Percentiles rank a stretch among this genome's conserved stretches.
phyloP scores from a whole-genome alignment of 306 rosid species.

The Casuarina glauca region DNA sequence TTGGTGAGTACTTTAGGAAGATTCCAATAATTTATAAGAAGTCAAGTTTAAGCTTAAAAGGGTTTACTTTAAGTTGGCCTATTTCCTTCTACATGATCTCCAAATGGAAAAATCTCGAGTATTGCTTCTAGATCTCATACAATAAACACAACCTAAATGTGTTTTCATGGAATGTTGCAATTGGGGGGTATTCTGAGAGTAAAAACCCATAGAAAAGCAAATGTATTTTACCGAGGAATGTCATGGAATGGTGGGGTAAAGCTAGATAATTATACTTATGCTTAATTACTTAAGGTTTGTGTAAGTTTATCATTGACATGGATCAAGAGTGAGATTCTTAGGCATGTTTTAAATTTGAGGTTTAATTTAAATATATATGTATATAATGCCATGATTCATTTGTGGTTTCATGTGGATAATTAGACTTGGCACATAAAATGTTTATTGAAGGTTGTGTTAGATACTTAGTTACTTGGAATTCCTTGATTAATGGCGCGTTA shows the following conservation, averaged over 20 bases:
- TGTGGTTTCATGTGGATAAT: constrained; percentile 59
- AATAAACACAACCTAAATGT: constrained; percentile 35
- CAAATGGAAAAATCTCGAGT: constrained; percentile 44
- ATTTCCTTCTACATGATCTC: constrained; percentile 76
- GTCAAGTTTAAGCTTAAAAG: no score
- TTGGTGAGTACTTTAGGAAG: no score
- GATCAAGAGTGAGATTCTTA: constrained; percentile 52
- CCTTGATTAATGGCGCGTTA: constrained; percentile 67
- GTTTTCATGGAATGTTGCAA: constrained; percentile 74
- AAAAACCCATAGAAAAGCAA: constrained; percentile 43
- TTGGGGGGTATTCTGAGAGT: constrained; percentile 64
- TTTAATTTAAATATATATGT: constrained; percentile 58
- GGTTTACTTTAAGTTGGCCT: constrained; percentile 66
- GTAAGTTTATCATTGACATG: constrained; percentile 41
- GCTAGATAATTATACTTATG: constrained; percentile 72
- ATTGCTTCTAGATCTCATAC: constrained; percentile 50
- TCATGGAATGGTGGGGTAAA: constrained; percentile 37
- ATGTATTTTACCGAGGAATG: constrained; percentile 57
- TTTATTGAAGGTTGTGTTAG: constrained; percentile 61
- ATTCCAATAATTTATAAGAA: no score
- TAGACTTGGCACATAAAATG: constrained; percentile 49
- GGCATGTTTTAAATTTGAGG: constrained; percentile 64
- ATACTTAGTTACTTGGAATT: constrained; percentile 84
- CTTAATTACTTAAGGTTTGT: constrained; percentile 65
- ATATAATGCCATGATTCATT: constrained; percentile 59